Conservation (phyloP, 371 early-diverging fungal genomes). For the Mortierella sp. region DNA sequence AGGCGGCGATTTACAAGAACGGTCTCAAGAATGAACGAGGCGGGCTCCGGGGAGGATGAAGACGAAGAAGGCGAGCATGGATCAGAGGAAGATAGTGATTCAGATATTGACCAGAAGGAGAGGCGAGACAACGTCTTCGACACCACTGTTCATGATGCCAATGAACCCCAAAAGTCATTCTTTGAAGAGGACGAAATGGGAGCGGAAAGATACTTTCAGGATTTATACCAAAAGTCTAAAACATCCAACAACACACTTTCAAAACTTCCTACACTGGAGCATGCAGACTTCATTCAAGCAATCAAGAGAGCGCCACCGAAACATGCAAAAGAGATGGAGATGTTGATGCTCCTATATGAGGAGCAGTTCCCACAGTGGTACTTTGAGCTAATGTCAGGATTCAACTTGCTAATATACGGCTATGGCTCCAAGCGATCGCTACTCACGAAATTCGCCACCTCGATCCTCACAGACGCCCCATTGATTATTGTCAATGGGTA, state of each 20-base stretch:
- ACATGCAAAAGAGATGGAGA: slow-evolving; percentile 69
- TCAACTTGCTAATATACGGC: slow-evolving; percentile 90
- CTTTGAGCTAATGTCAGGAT: slow-evolving; percentile 81
- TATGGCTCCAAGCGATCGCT: slow-evolving; percentile 90
- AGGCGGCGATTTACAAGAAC: slow-evolving; percentile 30
- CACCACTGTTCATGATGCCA: slow-evolving; percentile 53
- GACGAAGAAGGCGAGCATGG: slow-evolving; percentile 31
- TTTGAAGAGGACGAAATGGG: slow-evolving; percentile 63
- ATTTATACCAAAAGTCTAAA: slow-evolving; percentile 64
- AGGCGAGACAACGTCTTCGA: slow-evolving; percentile 26
- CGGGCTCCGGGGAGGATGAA: slow-evolving; percentile 37
- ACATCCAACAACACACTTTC: slow-evolving; percentile 93
- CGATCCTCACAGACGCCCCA: slow-evolving; percentile 69
- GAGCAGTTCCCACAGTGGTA: slow-evolving; percentile 85
- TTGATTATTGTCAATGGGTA: slow-evolving; percentile 88
- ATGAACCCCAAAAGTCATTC: slow-evolving; percentile 45
- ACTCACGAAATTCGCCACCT: slow-evolving; percentile 77
- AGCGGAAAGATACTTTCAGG: slow-evolving; percentile 82
- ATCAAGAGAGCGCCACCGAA: slow-evolving; percentile 66
- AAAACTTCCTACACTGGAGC: slow-evolving; percentile 76
- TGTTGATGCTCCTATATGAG: slow-evolving; percentile 68
- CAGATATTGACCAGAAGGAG: slow-evolving; percentile 43
- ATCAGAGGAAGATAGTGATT: slow-evolving; percentile 21
- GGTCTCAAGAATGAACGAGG: slow-evolving; percentile 33
- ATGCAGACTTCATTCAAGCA: slow-evolving; percentile 69